Evolutionary conservation across 176 grass and related monocot species (phyloP), one percentile per base, ranked within the genome.

Genomic region (Puccinellia tenuiflora): DNA sequence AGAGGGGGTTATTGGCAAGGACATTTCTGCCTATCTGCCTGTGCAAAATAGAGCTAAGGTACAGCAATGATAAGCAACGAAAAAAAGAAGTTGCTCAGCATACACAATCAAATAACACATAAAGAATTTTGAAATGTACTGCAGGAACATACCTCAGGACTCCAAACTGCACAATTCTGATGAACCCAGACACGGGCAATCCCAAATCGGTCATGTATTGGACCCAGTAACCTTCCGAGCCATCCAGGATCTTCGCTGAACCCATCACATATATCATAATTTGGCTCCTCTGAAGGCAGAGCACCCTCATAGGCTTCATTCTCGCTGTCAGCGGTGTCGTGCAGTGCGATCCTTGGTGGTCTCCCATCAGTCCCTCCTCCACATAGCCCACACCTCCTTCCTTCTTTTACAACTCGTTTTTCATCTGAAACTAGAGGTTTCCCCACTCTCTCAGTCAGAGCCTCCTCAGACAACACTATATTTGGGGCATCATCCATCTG

Each of bases 131-230:
- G 56, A 83, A 56, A 55, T 71, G 38, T 30, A 68, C 14, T 61
- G 18, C 50, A 83, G 47, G 59, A 26, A 78, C 77, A 62, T 37
- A 99, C 96, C 93, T 99, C 93, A 2, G 91, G 96, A 82, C 91
- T 99, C 96, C 93, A 96, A 85, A 99, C 93, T 5, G 96, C 96
- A 70, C 96, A 99, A 86, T 99, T 91, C 81, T 99, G 96, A 90
- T 99, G 93, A 84, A 99, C 96, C 93, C 96, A 96, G 68, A 99
- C 86, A 75, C 93, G 87, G 52, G 93, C 84, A 68, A 99, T 99
- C 22, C 93, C 96, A 66, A 90, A 92, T 15, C 85, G 93, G 62
- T 99, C 96, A 22, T 88, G 89, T 75, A 96, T 96, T 30, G 96
- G 96, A 33, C 96, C 96, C 87, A 99, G 84, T 39, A 99, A 64